Percentiles rank a stretch among this genome's conserved stretches.
Conservation (phyloP, 352 stramenopile species). For the Phytophthora fragariaefolia region DNA sequence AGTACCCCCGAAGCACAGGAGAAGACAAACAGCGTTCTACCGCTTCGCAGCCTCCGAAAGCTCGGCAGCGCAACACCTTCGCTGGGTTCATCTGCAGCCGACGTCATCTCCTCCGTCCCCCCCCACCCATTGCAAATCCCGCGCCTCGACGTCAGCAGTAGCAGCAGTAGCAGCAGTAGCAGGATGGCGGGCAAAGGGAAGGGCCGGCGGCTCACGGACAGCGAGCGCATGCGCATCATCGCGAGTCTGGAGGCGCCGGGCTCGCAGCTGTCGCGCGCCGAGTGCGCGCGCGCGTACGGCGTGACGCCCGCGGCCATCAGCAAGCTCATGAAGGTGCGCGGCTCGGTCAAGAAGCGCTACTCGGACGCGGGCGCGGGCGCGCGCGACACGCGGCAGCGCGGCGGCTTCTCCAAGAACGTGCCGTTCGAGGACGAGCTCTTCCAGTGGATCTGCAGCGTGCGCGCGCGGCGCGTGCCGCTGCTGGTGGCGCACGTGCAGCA, state of each 20-base stretch:
- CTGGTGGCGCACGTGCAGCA: conserved; percentile 63
- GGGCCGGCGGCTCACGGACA: conserved; percentile 72
- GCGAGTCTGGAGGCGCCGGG: conserved; percentile 62
- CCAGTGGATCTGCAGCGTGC: conserved; percentile 65
- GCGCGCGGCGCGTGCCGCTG: conserved; percentile 52
- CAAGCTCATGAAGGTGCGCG: conserved; percentile 79
- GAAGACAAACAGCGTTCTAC: no score
- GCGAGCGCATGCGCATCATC: conserved; percentile 83
- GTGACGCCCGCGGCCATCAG: conserved; percentile 78
- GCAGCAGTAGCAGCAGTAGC: no score
- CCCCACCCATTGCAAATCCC: no score
- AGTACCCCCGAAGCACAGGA: no score
- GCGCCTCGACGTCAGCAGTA: no score
- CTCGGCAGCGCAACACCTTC: no score
- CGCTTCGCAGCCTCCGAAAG: no score
- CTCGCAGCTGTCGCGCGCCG: conserved; percentile 55
- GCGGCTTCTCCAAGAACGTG: conserved; percentile 68
- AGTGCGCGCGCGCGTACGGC: conserved; percentile 68
- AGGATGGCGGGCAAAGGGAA: conserved; percentile 16
- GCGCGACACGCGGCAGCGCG: conserved; percentile 66
- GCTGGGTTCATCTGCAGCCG: no score
- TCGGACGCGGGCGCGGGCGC: conserved; percentile 46
- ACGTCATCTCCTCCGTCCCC: no score
- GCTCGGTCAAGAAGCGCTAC: conserved; percentile 76
- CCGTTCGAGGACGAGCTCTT: conserved; percentile 70